Percentiles rank a stretch among this genome's conserved stretches.
Conservation (phyloP, 1,139 yeast genomes). For the Saccharomyces hybrid region DNA sequence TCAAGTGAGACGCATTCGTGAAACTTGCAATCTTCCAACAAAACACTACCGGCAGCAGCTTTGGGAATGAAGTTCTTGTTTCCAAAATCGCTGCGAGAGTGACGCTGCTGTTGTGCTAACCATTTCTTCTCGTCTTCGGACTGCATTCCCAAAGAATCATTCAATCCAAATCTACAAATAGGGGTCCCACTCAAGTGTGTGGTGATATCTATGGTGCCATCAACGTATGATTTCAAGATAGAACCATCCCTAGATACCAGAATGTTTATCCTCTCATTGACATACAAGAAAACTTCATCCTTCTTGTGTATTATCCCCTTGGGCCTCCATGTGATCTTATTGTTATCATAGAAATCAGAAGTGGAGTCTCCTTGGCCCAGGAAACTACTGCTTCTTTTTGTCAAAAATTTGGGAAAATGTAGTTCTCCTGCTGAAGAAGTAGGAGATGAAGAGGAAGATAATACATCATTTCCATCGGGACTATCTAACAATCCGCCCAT, state of each 20-base stretch:
- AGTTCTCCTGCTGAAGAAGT: slow-evolving; percentile 1
- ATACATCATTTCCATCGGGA: neutral
- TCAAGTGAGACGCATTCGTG: slow-evolving; percentile 80
- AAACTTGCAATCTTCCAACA: slow-evolving; percentile 72
- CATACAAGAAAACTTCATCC: slow-evolving; percentile 73
- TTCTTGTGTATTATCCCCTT: slow-evolving; percentile 69
- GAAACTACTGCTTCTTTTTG: slow-evolving; percentile 11
- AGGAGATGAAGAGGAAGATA: slow-evolving; percentile 1
- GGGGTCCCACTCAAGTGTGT: slow-evolving; percentile 75
- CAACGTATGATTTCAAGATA: slow-evolving; percentile 63
- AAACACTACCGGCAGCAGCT: slow-evolving; percentile 45
- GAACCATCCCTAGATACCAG: slow-evolving; percentile 55
- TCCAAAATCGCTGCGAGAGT: slow-evolving; percentile 9
- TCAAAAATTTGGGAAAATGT: slow-evolving; percentile 14
- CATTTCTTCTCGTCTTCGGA: slow-evolving; percentile 44
- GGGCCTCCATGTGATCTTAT: slow-evolving; percentile 61
- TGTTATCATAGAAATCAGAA: slow-evolving; percentile 6
- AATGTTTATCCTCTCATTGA: slow-evolving; percentile 66
- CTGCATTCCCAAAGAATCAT: slow-evolving; percentile 34
- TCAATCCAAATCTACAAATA: slow-evolving; percentile 54
- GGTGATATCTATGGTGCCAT: slow-evolving; percentile 67
- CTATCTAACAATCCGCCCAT: slow-evolving; percentile 1
- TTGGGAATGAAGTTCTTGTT: slow-evolving; percentile 24
- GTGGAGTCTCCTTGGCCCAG: slow-evolving; percentile 12
- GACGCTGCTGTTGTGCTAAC: neutral